Conservation (phyloP, 306 rosid genomes). For the Prunus dulcis region DNA sequence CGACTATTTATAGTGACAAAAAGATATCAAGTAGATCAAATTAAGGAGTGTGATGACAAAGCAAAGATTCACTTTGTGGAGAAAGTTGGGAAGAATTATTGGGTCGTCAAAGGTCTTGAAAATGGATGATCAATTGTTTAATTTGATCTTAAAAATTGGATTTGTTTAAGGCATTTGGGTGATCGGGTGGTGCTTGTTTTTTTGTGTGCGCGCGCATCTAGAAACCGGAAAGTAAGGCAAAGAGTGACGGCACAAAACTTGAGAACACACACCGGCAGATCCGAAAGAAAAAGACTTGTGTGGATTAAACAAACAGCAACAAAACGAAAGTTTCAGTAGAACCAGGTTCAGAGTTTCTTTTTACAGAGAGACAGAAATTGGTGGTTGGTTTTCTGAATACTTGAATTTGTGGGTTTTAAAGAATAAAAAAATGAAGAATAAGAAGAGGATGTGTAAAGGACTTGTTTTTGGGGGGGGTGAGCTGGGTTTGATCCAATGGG, state of each 20-base stretch:
- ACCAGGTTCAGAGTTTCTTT: neutral
- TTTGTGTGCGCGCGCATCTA: neutral
- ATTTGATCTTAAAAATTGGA: neutral
- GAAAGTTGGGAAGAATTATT: conserved; percentile 2
- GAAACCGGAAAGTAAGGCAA: conserved; percentile 14
- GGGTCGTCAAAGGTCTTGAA: conserved; percentile 13
- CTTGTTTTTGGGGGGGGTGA: neutral
- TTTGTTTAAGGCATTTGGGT: neutral
- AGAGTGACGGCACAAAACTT: neutral
- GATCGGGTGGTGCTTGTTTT: neutral
- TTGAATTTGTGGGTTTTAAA: neutral
- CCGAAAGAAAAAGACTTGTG: conserved; percentile 5
- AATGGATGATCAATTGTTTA: neutral
- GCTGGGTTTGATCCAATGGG: neutral
- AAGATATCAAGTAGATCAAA: neutral
- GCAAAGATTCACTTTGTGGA: conserved; percentile 11
- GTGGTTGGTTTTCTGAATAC: neutral
- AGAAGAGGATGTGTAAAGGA: neutral
- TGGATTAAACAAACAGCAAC: neutral
- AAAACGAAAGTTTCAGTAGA: neutral
- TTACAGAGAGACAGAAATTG: too few relatives aligned
- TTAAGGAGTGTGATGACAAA: conserved; percentile 7
- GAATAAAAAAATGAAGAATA: neutral
- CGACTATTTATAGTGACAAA: neutral
- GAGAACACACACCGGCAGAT: conserved; percentile 1